Percentiles rank a stretch among this genome's conserved stretches.
phyloP scores from a whole-genome alignment of 2,329 filamentous ascomycete species.

The Cercospora citrullina region DNA sequence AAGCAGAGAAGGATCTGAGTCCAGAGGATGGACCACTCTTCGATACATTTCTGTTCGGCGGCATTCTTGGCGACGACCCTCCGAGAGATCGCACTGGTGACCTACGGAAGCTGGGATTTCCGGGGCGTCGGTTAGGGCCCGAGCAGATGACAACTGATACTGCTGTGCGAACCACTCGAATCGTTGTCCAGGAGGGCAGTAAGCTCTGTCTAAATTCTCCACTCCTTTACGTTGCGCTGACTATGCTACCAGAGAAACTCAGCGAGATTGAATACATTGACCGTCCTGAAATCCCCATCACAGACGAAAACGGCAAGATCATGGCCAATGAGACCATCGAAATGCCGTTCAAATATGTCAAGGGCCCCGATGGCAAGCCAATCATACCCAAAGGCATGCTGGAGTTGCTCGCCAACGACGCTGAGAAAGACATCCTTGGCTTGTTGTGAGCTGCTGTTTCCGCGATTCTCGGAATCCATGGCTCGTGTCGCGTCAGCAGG shows the following conservation, averaged over 20 bases:
- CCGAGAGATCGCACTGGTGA: conserved; percentile 86
- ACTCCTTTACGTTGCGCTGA: conserved; percentile 5
- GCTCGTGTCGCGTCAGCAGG: background rate
- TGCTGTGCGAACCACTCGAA: conserved; percentile 86
- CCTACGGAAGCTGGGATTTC: conserved; percentile 87
- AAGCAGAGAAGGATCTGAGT: conserved; percentile 75
- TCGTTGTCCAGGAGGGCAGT: conserved; percentile 84
- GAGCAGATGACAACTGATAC: conserved; percentile 99
- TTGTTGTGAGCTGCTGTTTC: conserved; percentile 59
- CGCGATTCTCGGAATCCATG: background rate
- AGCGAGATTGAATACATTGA: conserved; percentile 80
- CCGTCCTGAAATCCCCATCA: conserved; percentile 84
- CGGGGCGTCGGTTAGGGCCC: conserved; percentile 81
- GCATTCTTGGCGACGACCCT: conserved; percentile 65
- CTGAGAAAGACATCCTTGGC: conserved; percentile 87
- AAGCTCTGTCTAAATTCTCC: conserved; percentile 34
- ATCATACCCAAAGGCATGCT: conserved; percentile 98
- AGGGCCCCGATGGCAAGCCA: conserved; percentile 66
- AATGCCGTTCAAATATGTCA: conserved; percentile 98
- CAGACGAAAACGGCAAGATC: conserved; percentile 52
- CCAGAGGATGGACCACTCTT: conserved; percentile 82
- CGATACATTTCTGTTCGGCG: conserved; percentile 91
- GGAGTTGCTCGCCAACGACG: conserved; percentile 88
- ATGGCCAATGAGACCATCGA: conserved; percentile 77
- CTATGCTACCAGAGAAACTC: conserved; percentile 63